Base-by-base conservation (phyloP, 352 stramenopile genomes). In the Hyaloperonospora brassicae region DNA sequence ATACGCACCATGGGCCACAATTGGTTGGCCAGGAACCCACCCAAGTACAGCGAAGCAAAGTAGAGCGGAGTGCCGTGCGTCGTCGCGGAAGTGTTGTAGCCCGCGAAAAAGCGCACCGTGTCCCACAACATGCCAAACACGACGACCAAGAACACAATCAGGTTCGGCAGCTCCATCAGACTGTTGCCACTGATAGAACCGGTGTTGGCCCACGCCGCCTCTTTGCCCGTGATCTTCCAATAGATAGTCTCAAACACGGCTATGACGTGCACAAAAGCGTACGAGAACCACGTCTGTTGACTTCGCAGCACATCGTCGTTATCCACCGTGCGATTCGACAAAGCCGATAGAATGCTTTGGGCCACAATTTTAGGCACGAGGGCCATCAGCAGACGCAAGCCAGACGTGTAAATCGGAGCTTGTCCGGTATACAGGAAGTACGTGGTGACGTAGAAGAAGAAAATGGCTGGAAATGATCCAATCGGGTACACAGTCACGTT, bases 401-500 rank as follows among this genome's bases (percentile, higher is more conserved):
- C 74, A 52, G 71, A 64, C 76, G 86, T 87, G 72, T 89, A 92
- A 50, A 92, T 89, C 17, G 81, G 81, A 30, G 81, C 76, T 55
- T 87, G 81, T 36, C 81, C 81, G 2, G 79, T 84, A 61, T 78
- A 92, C 27, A 92, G 61, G 59, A 89, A 92, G 72, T 92, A 92
- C 54, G 88, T 65, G 47, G 81, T 89, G 52, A 92, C 79, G 70
- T 88, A 88, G 63, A 84, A 89, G 58, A 88, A 92, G 54, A 92
- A 56, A 17, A 92, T 70, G 9, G 79, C 76, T 47, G 77, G 82
- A 55, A 92, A 83, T 35, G 79, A 92, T 11, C 79, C 75, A 35
- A 92, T 60, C 46, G 81, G 79, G 62, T 92, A 92, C 38, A 92
- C 66, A 13, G 79, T 89, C 55, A 64, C 77, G 68, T 92, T 89